phyloP scores from a whole-genome alignment of 495 filamentous ascomycete genomes.

The Cercophora sp. region DNA sequence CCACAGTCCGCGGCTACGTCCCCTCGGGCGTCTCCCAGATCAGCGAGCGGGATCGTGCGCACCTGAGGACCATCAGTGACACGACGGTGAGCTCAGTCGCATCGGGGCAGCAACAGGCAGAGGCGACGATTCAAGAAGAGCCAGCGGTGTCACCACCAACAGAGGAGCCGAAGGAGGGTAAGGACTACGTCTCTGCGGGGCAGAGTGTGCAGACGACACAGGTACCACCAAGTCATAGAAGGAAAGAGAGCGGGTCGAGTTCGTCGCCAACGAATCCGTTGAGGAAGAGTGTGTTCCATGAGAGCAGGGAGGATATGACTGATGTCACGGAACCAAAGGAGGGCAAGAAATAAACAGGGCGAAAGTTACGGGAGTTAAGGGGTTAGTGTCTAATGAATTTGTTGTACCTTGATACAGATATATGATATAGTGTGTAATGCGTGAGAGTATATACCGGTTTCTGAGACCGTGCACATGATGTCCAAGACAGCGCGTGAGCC shows the following conservation, averaged over 20 bases:
- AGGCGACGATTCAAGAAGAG: no score
- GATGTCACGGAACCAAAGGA: no score
- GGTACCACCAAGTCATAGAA: not conserved
- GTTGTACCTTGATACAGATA: not conserved
- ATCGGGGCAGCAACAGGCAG: not conserved
- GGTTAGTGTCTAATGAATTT: not conserved
- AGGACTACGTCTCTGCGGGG: slow-evolving; percentile 26
- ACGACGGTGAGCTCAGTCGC: slow-evolving; percentile 37
- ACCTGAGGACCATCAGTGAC: slow-evolving; percentile 46
- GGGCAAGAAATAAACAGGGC: no score
- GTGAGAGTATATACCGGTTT: no score
- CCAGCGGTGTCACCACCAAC: slow-evolving; percentile 25
- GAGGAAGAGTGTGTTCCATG: slow-evolving; percentile 36
- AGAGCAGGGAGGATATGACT: slow-evolving; percentile 32
- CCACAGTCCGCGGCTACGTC: slow-evolving; percentile 18
- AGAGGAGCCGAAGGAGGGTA: slow-evolving; percentile 6
- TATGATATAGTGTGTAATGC: not conserved
- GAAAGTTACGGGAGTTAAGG: not conserved
- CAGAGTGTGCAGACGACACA: not conserved
- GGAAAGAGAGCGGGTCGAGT: not conserved
- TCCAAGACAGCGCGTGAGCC: no score
- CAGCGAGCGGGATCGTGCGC: slow-evolving; percentile 38
- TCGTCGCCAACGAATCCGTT: slow-evolving; percentile 16
- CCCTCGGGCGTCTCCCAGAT: slow-evolving; percentile 40
- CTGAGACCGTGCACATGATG: no score